Conservation (phyloP, 768 basidiomycete genomes). For the Cubamyces lactineus region DNA sequence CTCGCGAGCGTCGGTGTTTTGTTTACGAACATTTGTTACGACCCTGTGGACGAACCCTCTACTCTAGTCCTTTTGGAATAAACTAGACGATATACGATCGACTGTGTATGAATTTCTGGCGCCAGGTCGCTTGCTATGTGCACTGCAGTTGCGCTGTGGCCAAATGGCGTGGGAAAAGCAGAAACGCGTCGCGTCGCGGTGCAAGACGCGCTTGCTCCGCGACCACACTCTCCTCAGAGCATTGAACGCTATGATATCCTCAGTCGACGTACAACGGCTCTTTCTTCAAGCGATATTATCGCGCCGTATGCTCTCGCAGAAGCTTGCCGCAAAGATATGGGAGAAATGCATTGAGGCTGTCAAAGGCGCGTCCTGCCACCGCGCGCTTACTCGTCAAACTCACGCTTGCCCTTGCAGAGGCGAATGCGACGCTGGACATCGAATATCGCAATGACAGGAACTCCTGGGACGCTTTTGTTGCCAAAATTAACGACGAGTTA, state of each 20-base stretch:
- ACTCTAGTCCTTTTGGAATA: conserved; percentile 14
- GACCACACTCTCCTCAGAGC: neutral
- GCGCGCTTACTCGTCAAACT: neutral
- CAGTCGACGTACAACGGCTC: conserved; percentile 72
- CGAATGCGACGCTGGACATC: conserved; percentile 54
- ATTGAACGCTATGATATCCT: conserved; percentile 36
- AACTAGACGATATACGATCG: conserved; percentile 2
- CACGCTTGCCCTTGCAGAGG: conserved; percentile 44
- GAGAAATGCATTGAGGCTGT: conserved; percentile 68
- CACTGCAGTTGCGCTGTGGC: too few relatives aligned
- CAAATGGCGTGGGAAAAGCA: conserved; percentile 12
- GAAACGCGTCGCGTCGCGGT: conserved; percentile 28
- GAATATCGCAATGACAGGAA: conserved; percentile 43
- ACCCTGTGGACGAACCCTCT: conserved; percentile 13
- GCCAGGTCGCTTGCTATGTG: neutral
- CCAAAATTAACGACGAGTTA: conserved; percentile 60
- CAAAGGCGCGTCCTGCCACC: conserved; percentile 49
- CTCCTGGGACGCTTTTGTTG: conserved; percentile 64
- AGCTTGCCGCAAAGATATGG: conserved; percentile 69
- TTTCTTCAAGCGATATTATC: conserved; percentile 82
- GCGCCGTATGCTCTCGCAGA: conserved; percentile 64
- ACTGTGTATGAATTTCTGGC: neutral
- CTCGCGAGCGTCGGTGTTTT: neutral
- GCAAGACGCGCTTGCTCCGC: conserved; percentile 27
- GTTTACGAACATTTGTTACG: conserved; percentile 23